A percentile compares a stretch with the other conserved stretches of the same genome.
Conservation (phyloP, 1,284 basidiomycete genomes). For the Leccinum subfulvum region DNA sequence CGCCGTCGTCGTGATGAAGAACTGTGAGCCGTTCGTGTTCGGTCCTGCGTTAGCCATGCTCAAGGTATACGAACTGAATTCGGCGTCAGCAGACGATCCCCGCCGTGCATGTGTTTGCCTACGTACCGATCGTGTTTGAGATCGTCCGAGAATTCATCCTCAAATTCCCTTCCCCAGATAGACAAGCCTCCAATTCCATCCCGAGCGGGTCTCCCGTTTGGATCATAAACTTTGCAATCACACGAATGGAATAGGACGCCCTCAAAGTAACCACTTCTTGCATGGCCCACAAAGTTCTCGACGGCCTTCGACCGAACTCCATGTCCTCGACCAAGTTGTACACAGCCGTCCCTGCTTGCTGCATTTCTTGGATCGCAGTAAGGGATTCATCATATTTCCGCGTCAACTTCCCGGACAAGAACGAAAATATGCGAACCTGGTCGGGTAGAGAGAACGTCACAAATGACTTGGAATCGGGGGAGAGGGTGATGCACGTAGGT, state of each 20-base stretch:
- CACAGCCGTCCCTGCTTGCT: conserved; percentile 88
- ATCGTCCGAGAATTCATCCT: too few species aligned
- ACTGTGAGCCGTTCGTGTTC: too few species aligned
- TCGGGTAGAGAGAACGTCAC: conserved; percentile 91
- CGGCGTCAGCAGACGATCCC: too few species aligned
- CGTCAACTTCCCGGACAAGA: conserved; percentile 78
- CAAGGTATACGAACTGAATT: too few species aligned
- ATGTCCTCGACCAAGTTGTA: conserved; percentile 91
- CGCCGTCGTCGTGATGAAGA: too few species aligned
- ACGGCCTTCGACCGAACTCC: conserved; percentile 98
- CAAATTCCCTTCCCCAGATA: too few species aligned
- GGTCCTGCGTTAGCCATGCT: too few species aligned
- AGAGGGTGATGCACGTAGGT: conserved; percentile 89
- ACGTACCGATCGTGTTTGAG: too few species aligned
- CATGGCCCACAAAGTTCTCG: conserved; percentile 96
- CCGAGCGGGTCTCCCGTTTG: conserved; percentile 95
- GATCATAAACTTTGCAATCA: conserved; percentile 99
- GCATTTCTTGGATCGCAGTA: conserved; percentile 92
- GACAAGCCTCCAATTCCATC: conserved; percentile 62
- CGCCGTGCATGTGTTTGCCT: too few species aligned
- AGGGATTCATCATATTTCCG: conserved; percentile 96
- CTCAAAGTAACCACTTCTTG: conserved; percentile 92
- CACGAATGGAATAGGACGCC: conserved; percentile 92
- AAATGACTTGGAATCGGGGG: conserved; percentile 85
- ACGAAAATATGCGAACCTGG: conserved; percentile 91